Percentiles rank a stretch among this genome's conserved stretches.
phyloP scores from a whole-genome alignment of 1,284 basidiomycete species.

The Pseudomicrostroma phylloplanum region DNA sequence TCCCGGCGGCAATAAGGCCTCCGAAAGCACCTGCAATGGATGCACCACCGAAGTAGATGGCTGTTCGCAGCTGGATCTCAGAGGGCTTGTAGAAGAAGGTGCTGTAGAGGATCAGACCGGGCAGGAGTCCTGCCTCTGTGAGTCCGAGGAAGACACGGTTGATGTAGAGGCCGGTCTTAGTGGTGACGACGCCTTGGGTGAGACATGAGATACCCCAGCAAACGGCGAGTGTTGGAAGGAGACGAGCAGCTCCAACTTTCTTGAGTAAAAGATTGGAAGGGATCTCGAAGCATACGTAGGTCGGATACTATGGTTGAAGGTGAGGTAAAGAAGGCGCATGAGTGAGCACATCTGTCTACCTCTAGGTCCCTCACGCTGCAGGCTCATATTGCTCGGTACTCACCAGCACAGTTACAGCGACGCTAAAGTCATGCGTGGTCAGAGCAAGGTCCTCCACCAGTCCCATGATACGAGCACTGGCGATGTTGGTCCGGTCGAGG shows the following conservation, averaged over 20 bases:
- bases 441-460: slow-evolving; percentile 27
- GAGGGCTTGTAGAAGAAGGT: slow-evolving; percentile 43
- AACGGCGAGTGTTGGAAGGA: slow-evolving; percentile 36
- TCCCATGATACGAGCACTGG: slow-evolving; percentile 34
- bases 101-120: slow-evolving; percentile 36
- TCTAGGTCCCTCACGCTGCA: neutral
- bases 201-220: slow-evolving; percentile 38
- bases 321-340: slow-evolving; percentile 23
- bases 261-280: slow-evolving; percentile 53
- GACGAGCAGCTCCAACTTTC: slow-evolving; percentile 30
- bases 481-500: slow-evolving; percentile 34
- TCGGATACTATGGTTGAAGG: slow-evolving; percentile 27
- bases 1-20: slow-evolving; percentile 40
- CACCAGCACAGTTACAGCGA: slow-evolving; percentile 16
- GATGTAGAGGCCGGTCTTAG: slow-evolving; percentile 35
- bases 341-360: slow-evolving; percentile 3
- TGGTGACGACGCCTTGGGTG: slow-evolving; percentile 33
- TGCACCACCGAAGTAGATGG: slow-evolving; percentile 43
- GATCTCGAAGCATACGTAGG: slow-evolving; percentile 33
- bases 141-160: slow-evolving; percentile 40
- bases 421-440: slow-evolving; percentile 31
- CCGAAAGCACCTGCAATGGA: slow-evolving; percentile 38
- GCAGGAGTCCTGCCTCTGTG: slow-evolving; percentile 34
- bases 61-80: slow-evolving; percentile 40
- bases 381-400: neutral